Evolutionary conservation across 2,329 filamentous ascomycete species (phyloP).

Genomic region (Aspergillus terreus): DNA sequence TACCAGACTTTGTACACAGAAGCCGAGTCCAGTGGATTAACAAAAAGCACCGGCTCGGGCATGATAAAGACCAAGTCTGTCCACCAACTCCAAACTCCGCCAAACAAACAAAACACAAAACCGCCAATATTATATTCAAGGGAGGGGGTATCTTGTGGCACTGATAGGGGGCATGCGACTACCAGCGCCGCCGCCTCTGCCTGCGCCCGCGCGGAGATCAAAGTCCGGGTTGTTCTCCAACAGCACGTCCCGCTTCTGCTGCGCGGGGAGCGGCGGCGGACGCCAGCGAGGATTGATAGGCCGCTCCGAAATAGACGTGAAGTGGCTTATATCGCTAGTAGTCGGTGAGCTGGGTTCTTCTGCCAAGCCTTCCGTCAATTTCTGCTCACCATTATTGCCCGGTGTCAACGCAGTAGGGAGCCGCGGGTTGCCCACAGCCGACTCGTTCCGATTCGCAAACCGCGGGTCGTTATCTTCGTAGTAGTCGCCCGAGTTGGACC

Average conservation of each 20-base stretch:
- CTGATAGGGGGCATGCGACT: conserved; percentile 22
- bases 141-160: conserved; percentile 24
- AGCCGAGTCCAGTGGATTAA: background rate
- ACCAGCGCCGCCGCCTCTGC: conserved; percentile 18
- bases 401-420: conserved; percentile 38
- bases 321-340: conserved; percentile 75
- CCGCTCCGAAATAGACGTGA: conserved; percentile 86
- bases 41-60: background rate
- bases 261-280: conserved; percentile 39
- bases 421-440: conserved; percentile 21
- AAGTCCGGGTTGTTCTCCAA: conserved; percentile 84
- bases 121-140: conserved; percentile 13
- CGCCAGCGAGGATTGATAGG: conserved; percentile 85
- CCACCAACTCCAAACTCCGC: background rate
- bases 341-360: conserved; percentile 66
- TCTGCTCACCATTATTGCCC: conserved; percentile 37
- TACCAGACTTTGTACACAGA: background rate
- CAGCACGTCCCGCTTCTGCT: conserved; percentile 66
- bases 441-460: conserved; percentile 55
- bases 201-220: conserved; percentile 54
- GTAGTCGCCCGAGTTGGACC: conserved; percentile 54
- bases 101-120: background rate
- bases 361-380: conserved; percentile 50
- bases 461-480: conserved; percentile 92
- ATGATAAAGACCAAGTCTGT: background rate